Base-by-base conservation (phyloP, 1,284 basidiomycete species). In the Malassezia japonica region DNA sequence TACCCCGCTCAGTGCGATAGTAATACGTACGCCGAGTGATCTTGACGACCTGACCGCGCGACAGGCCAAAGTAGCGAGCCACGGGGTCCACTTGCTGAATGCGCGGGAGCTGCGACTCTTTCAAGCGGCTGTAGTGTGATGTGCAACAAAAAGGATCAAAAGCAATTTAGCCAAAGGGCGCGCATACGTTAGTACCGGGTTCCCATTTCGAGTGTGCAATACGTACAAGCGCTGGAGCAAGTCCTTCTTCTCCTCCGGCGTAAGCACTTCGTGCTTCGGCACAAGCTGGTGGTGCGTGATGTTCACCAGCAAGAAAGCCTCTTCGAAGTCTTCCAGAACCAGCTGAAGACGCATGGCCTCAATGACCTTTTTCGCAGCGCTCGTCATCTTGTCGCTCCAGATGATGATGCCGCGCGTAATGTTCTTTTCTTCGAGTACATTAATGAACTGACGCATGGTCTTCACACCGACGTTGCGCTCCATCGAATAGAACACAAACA, bases 21-120 rank as follows among this genome's bases (percentile, higher is more conserved):
- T n/a, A n/a, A 23, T 13, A 61, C 61, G 36, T 51, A 64, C 62
- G 64, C 35, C 94, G 79, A 55, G 87, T 98, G 65, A 99, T 98
- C 78, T 95, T 95, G 74, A 98, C 94, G 32, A 99, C 94, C 74
- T 95, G 88, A 20, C 92, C 91, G 56, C 94, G 80, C 68, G 83
- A 81, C 55, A 98, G 80, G 43, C 94, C 94, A 76, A 95, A 99
- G 75, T 99, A 98, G 57, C 90, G 82, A 32, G 92, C 90, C 12
- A 99, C 92, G 5, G 94, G 94, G 75, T 99, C 94, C 16, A 83
- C 83, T 47, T 94, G 75, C 76, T 95, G 91, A 64, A 99, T 98
- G 31, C 94, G 84, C 44, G 94, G 94, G 55, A 99, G 79, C 72
- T 99, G 94, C 1, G 91, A 96, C 71, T 98, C 94, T 74, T 95